Conservation (phyloP, 805 yeast species). For the Teunomyces panamensis region DNA sequence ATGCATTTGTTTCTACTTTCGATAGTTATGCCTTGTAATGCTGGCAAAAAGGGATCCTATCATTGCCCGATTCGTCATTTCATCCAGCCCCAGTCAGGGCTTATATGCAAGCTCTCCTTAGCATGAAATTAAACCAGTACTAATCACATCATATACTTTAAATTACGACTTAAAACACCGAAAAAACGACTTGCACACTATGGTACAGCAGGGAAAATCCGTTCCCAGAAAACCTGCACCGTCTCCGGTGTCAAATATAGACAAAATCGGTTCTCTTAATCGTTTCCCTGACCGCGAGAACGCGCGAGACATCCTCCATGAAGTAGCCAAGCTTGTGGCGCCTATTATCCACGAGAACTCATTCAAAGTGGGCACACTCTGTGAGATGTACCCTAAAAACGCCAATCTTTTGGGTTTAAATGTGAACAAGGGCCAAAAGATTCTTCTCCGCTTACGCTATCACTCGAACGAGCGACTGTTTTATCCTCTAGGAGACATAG, state of each 20-base stretch:
- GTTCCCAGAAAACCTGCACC: conserved; percentile 17
- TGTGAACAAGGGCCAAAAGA: conserved; percentile 72
- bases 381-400: conserved; percentile 80
- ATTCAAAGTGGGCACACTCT: conserved; percentile 62
- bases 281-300: conserved; percentile 34
- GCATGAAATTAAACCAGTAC: no score
- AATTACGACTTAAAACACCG: neutral
- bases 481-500: conserved; percentile 58
- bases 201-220: conserved; percentile 3
- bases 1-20: no score
- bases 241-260: conserved; percentile 35
- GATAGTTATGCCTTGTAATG: neutral
- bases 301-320: conserved; percentile 54
- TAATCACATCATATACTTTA: neutral
- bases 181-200: neutral
- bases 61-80: neutral
- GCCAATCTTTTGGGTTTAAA: conserved; percentile 72
- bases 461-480: conserved; percentile 53
- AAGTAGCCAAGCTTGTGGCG: conserved; percentile 66
- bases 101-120: neutral
- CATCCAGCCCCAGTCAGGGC: neutral
- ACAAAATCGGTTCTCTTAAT: conserved; percentile 37
- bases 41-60: neutral
- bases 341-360: conserved; percentile 72
- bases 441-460: conserved; percentile 67